Percentiles rank a stretch among this genome's conserved stretches.
These are phyloP conservation scores for Suillus placidus DNA, from an alignment of 768 basidiomycete genomes.

Conservation along the genomic window DNA sequence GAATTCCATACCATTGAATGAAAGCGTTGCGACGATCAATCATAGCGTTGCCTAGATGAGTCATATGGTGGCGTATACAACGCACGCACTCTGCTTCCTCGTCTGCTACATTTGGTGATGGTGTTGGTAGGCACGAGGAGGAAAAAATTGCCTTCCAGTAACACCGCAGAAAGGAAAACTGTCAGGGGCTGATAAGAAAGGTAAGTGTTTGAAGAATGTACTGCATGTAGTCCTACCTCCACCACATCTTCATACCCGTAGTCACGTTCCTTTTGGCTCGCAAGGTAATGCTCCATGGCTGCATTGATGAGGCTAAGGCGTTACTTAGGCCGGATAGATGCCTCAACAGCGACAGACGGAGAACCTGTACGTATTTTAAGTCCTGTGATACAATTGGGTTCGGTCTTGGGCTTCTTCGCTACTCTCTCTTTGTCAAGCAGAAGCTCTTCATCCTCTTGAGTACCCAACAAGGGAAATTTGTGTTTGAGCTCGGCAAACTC, in stretches of 20 bases:
- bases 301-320: constrained; percentile 56
- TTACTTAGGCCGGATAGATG: constrained; percentile 64
- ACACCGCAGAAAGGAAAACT: constrained; percentile 57
- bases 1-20: constrained; percentile 27
- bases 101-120: constrained; percentile 18
- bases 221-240: constrained; percentile 55
- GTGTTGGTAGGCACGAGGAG: constrained; percentile 35
- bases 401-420: constrained; percentile 56
- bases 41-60: constrained; percentile 79
- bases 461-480: constrained; percentile 60
- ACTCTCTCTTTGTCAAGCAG: constrained; percentile 72
- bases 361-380: constrained; percentile 55
- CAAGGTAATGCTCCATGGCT: constrained; percentile 61
- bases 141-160: constrained; percentile 66
- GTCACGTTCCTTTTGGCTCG: constrained; percentile 71
- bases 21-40: constrained; percentile 66
- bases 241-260: constrained; percentile 85
- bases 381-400: constrained; percentile 46
- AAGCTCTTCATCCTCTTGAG: constrained; percentile 71
- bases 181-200: constrained; percentile 64
- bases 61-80: constrained; percentile 68
- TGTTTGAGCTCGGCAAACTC: constrained; percentile 80
- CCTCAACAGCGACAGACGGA: constrained; percentile 45
- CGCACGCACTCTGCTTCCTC: constrained; percentile 27
- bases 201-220: constrained; percentile 9